phyloP scores from a whole-genome alignment of 768 basidiomycete species.

The Russula sp. region DNA sequence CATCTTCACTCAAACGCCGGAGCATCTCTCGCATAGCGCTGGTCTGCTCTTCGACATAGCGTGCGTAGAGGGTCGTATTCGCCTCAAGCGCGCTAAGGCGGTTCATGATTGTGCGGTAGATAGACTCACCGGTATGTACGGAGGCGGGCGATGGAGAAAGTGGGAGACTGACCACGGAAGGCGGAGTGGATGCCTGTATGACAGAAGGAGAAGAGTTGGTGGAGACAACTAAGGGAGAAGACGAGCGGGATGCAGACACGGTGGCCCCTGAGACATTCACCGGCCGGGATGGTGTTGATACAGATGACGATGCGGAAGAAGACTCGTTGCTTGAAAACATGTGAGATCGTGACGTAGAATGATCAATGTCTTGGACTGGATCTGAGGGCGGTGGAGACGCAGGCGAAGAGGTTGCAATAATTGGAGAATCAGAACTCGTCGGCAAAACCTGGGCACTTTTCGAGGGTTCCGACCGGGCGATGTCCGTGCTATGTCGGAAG shows the following conservation, averaged over 20 bases:
- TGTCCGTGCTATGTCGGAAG: constrained; percentile 20
- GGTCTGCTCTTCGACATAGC: constrained; percentile 89
- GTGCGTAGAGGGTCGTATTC: constrained; percentile 77
- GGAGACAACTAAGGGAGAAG: not conserved
- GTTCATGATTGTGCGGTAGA: constrained; percentile 96
- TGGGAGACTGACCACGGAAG: not conserved
- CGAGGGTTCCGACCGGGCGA: constrained; percentile 3
- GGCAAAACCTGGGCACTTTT: not conserved
- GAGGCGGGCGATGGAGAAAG: constrained; percentile 25
- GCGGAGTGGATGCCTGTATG: constrained; percentile 4
- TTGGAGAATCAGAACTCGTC: not conserved
- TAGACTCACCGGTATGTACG: constrained; percentile 58
- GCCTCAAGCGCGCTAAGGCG: constrained; percentile 78
- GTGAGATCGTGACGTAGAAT: constrained; percentile 1
- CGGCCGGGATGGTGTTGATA: constrained; percentile 8
- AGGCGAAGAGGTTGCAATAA: not conserved
- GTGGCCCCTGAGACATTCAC: not conserved
- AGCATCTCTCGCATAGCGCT: constrained; percentile 68
- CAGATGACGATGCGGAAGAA: constrained; percentile 10
- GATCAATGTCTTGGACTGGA: not conserved
- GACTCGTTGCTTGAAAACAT: constrained; percentile 4
- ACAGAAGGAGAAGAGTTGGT: constrained; percentile 19
- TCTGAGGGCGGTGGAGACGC: not conserved
- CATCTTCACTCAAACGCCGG: constrained; percentile 65
- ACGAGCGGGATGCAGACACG: not conserved